Conservation (phyloP, 2,329 filamentous ascomycete genomes). For the Fusarium musae region DNA sequence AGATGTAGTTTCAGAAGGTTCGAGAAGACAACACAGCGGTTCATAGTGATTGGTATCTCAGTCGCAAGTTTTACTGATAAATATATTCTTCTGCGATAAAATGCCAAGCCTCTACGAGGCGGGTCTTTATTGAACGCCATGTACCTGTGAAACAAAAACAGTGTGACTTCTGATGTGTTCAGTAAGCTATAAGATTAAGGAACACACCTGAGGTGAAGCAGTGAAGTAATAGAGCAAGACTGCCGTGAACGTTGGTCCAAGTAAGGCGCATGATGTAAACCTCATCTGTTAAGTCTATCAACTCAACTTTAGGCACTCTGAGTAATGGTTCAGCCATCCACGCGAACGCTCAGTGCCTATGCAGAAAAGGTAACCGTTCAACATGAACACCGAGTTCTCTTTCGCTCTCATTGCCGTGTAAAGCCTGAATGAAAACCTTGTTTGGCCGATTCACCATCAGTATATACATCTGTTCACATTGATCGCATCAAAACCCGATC, state of each 20-base stretch:
- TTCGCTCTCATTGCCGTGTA: too few species aligned
- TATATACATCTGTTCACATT: not conserved
- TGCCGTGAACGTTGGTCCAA: not conserved
- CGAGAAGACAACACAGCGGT: not conserved
- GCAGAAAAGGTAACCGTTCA: fast-evolving
- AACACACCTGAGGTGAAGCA: not conserved
- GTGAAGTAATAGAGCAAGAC: not conserved
- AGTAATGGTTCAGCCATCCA: too few species aligned
- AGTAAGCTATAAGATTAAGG: not conserved
- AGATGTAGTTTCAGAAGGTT: fast-evolving
- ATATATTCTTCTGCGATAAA: not conserved
- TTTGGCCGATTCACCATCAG: fast-evolving
- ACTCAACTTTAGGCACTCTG: too few species aligned
- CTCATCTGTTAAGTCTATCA: not conserved
- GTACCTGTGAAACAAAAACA: not conserved
- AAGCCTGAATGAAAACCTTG: not conserved
- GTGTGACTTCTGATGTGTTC: not conserved
- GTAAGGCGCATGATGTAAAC: not conserved
- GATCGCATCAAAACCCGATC: too few species aligned
- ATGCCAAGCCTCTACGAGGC: too few species aligned
- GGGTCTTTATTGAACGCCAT: not conserved
- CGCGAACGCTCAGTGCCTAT: too few species aligned
- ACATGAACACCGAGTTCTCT: not conserved
- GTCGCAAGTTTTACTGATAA: not conserved
- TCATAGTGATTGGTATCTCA: too few species aligned